These are phyloP conservation scores for Knoxdaviesia proteae DNA, from an alignment of 2,329 filamentous ascomycete genomes.

Conservation along the genomic window DNA sequence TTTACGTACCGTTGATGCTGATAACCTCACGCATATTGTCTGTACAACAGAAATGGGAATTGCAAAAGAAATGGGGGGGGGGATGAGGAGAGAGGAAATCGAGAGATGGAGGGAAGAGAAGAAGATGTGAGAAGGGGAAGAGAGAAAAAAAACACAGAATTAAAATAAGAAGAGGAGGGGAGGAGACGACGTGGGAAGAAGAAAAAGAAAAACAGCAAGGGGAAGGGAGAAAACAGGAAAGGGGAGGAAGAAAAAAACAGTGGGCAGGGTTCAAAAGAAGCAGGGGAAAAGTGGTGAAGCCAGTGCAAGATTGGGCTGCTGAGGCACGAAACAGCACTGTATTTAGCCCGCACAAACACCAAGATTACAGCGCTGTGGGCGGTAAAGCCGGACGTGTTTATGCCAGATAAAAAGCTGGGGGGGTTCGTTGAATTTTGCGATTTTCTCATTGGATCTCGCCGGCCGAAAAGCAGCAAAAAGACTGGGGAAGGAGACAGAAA, in stretches of 20 bases:
- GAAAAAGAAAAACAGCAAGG: constrained; percentile 10
- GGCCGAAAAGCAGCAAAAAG: too few species aligned
- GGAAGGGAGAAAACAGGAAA: constrained; percentile 10
- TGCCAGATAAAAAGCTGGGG: too few species aligned
- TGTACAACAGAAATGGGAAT: neutral
- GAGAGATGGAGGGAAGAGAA: neutral
- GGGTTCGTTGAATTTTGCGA: too few species aligned
- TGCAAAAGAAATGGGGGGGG: neutral
- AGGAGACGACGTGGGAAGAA: constrained; percentile 8
- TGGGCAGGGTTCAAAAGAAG: constrained; percentile 10
- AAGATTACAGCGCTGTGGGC: too few species aligned
- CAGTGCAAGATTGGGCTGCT: too few species aligned
- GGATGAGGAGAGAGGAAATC: constrained; percentile 1
- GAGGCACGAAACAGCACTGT: too few species aligned
- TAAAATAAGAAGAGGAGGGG: constrained; percentile 3
- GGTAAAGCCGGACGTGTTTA: too few species aligned
- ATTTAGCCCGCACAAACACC: too few species aligned
- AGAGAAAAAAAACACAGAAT: neutral
- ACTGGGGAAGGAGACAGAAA: too few species aligned
- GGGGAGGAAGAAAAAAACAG: constrained; percentile 8
- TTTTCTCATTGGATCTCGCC: too few species aligned
- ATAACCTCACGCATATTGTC: constrained; percentile 96
- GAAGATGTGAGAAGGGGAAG: constrained; percentile 1
- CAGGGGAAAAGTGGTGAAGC: constrained; percentile 5
- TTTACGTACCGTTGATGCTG: constrained; percentile 79